These are phyloP conservation scores for Quercus ilex DNA, from an alignment of 306 rosid species.

Conservation along the genomic window DNA sequence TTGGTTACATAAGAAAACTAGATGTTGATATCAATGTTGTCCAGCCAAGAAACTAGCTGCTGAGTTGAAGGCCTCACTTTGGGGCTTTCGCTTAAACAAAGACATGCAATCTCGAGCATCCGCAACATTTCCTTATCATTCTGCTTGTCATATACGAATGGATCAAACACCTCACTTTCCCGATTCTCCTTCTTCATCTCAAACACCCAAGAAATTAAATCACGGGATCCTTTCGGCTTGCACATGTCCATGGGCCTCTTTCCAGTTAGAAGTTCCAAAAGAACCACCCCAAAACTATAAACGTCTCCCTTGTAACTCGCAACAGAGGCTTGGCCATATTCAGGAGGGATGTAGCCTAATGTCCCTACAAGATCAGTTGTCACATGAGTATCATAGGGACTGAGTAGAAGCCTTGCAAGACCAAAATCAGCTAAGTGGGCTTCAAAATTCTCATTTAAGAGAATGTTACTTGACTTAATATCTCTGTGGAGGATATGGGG, in stretches of 20 bases:
- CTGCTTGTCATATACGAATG: conserved; percentile 36
- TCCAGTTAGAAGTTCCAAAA: conserved; percentile 68
- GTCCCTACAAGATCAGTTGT: conserved; percentile 81
- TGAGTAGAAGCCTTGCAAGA: conserved; percentile 60
- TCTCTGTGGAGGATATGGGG: conserved; percentile 77
- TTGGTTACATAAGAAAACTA: conserved; percentile 13
- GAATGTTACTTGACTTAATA: conserved; percentile 78
- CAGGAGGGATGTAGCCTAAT: conserved; percentile 80
- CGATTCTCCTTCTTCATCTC: conserved; percentile 47
- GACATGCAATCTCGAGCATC: conserved; percentile 42
- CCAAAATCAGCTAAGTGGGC: conserved; percentile 86
- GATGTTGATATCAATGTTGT: conserved; percentile 18
- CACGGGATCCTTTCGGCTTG: conserved; percentile 42
- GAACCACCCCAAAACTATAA: conserved; percentile 81
- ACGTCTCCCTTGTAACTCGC: conserved; percentile 82
- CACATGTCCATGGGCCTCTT: conserved; percentile 72
- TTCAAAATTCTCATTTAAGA: conserved; percentile 57
- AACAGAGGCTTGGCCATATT: conserved; percentile 64
- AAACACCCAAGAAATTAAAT: conserved; percentile 52
- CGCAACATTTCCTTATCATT: conserved; percentile 23
- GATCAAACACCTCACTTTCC: conserved; percentile 39
- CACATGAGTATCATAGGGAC: conserved; percentile 72
- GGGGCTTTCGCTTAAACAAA: conserved; percentile 38
- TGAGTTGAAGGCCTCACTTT: conserved; percentile 50
- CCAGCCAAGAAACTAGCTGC: conserved; percentile 46